Percentiles rank a stretch among this genome's conserved stretches.
Evolutionary conservation across 805 yeast species (phyloP).

Genomic region (Candida xyloterini): DNA sequence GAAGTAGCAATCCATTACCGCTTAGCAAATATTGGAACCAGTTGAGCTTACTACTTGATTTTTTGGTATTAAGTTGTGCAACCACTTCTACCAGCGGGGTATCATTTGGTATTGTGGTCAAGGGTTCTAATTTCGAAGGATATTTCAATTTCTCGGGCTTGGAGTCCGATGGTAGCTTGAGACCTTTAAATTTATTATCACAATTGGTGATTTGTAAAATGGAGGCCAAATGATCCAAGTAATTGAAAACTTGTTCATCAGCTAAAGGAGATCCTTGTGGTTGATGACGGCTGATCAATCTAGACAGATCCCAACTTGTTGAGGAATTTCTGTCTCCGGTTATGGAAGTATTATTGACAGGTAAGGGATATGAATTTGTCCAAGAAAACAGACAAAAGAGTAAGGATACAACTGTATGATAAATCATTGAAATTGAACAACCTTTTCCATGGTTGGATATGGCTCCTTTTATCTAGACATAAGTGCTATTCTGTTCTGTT

Average conservation of each 20-base stretch:
- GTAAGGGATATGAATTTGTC: not conserved
- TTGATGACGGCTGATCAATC: conserved; percentile 18
- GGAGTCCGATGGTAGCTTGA: conserved; percentile 9
- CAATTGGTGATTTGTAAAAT: conserved; percentile 21
- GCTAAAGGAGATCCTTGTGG: conserved; percentile 15
- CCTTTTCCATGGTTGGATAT: not conserved
- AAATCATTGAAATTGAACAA: not conserved
- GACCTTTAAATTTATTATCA: conserved; percentile 18
- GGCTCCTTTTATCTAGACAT: not conserved
- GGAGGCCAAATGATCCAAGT: conserved; percentile 19
- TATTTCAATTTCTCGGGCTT: conserved; percentile 5
- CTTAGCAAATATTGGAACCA: conserved; percentile 18
- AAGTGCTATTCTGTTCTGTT: conserved; percentile 8
- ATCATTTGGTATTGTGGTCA: conserved; percentile 15
- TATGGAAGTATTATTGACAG: not conserved
- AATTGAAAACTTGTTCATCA: conserved; percentile 8
- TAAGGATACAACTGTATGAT: not conserved
- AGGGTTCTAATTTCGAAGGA: conserved; percentile 12
- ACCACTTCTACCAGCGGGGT: conserved; percentile 13
- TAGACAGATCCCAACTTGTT: conserved; percentile 17
- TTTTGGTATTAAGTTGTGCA: conserved; percentile 13
- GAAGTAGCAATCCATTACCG: conserved; percentile 18
- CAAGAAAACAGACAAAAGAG: not conserved
- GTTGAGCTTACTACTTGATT: conserved; percentile 13
- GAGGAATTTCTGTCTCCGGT: not conserved